These are phyloP conservation scores for Melampsora occidentalis DNA, from an alignment of 1,284 basidiomycete genomes.

Conservation along the genomic window DNA sequence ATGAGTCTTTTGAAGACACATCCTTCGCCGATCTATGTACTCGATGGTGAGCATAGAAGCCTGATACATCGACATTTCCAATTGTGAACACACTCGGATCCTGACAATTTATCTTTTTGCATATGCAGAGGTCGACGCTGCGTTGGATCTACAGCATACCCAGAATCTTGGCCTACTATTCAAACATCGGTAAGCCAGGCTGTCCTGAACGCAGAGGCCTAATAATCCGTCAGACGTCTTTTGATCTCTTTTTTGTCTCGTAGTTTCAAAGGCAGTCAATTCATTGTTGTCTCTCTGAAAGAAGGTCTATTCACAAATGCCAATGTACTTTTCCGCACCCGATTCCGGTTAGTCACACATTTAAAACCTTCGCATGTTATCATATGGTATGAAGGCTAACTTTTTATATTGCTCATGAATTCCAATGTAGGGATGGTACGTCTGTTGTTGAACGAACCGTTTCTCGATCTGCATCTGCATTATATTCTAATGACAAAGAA, in stretches of 20 bases:
- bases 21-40: slow-evolving; percentile 54
- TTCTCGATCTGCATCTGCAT: slow-evolving; percentile 46
- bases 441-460: slow-evolving; percentile 50
- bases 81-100: background rate
- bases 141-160: slow-evolving; percentile 54
- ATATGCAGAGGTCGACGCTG: slow-evolving; percentile 53
- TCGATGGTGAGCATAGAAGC: slow-evolving; percentile 24
- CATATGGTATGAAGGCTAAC: background rate
- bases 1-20: slow-evolving; percentile 54
- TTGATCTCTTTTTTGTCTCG: slow-evolving; percentile 69
- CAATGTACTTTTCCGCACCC: slow-evolving; percentile 88
- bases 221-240: background rate
- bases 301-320: slow-evolving; percentile 97
- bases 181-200: slow-evolving; percentile 40
- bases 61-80: background rate
- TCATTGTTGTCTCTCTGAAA: slow-evolving; percentile 96
- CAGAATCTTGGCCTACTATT: slow-evolving; percentile 54
- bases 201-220: slow-evolving; percentile 64
- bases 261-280: slow-evolving; percentile 97
- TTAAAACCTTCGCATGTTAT: too few relatives aligned
- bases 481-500: slow-evolving; percentile 39
- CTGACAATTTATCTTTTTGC: background rate
- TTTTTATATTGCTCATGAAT: background rate
- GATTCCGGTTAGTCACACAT: slow-evolving; percentile 55
- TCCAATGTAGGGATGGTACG: slow-evolving; percentile 43